Evolutionary conservation across 352 stramenopile species (phyloP).

Genomic region (Pythium dissimile): DNA sequence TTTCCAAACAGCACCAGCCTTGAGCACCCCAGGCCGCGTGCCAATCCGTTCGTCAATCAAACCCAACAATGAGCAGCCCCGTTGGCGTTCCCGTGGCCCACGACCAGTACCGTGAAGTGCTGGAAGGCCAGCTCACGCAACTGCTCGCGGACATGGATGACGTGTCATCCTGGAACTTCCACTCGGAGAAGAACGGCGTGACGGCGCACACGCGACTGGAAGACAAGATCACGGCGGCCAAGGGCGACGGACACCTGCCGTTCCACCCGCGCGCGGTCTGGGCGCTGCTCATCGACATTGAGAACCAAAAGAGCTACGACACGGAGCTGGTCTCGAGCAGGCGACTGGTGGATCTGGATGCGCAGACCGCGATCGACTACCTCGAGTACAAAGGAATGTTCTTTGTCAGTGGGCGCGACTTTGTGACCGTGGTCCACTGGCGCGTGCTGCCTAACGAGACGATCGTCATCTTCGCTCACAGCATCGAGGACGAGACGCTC

Average conservation of each 20-base stretch:
- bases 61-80: no score
- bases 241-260: constrained; percentile 46
- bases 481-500: constrained; percentile 44
- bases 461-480: constrained; percentile 58
- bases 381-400: constrained; percentile 74
- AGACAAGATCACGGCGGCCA: constrained; percentile 48
- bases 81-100: constrained; percentile 41
- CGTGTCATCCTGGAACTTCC: constrained; percentile 48
- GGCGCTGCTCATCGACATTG: constrained; percentile 45
- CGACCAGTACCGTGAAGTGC: constrained; percentile 43
- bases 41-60: no score
- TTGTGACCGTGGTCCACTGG: constrained; percentile 66
- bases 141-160: constrained; percentile 60
- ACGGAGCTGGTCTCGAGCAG: constrained; percentile 42
- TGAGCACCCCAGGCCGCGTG: no score
- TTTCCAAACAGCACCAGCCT: no score
- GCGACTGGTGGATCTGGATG: constrained; percentile 40
- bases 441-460: constrained; percentile 50
- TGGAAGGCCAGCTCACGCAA: constrained; percentile 45
- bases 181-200: constrained; percentile 66
- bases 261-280: constrained; percentile 52
- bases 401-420: constrained; percentile 64
- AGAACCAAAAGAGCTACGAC: constrained; percentile 48
- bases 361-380: constrained; percentile 67
- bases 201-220: constrained; percentile 64